These are phyloP conservation scores for Agaricus sinodeliciosus DNA, from an alignment of 768 basidiomycete genomes.

Conservation along the genomic window DNA sequence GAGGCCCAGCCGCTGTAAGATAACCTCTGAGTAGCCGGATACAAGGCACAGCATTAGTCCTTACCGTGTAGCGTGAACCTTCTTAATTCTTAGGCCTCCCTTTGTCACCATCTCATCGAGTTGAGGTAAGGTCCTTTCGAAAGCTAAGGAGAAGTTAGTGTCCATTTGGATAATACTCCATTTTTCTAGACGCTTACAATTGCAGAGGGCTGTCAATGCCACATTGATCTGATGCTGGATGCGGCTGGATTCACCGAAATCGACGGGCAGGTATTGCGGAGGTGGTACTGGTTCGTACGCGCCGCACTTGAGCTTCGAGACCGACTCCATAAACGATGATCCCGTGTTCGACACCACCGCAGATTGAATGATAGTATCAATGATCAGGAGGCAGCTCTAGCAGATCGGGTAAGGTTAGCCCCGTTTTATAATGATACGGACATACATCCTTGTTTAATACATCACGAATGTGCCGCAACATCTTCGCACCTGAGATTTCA, in stretches of 20 bases:
- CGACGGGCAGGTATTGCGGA: constrained; percentile 29
- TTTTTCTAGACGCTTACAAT: constrained; percentile 17
- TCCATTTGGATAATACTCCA: no score
- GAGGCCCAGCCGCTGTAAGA: constrained; percentile 28
- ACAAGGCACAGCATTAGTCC: constrained; percentile 1
- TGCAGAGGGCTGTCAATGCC: constrained; percentile 28
- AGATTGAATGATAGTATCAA: constrained; percentile 30
- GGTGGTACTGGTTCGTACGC: constrained; percentile 26
- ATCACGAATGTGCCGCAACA: constrained; percentile 27
- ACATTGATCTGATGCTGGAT: constrained; percentile 32
- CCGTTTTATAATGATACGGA: not conserved
- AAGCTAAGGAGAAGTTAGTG: constrained; percentile 17
- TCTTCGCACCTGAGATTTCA: constrained; percentile 22
- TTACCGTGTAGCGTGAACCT: constrained; percentile 30
- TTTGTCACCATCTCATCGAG: constrained; percentile 30
- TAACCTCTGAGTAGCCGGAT: not conserved
- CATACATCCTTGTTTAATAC: constrained; percentile 27
- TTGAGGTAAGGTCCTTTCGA: constrained; percentile 29
- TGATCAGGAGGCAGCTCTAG: constrained; percentile 29
- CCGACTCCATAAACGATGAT: constrained; percentile 17
- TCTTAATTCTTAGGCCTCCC: constrained; percentile 29
- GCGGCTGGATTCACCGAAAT: constrained; percentile 31
- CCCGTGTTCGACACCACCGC: constrained; percentile 23
- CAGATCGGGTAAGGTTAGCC: not conserved
- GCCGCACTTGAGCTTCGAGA: constrained; percentile 21